These are phyloP conservation scores for Magnaporthales sp. DNA, from an alignment of 2,329 filamentous ascomycete species.

Conservation along the genomic window DNA sequence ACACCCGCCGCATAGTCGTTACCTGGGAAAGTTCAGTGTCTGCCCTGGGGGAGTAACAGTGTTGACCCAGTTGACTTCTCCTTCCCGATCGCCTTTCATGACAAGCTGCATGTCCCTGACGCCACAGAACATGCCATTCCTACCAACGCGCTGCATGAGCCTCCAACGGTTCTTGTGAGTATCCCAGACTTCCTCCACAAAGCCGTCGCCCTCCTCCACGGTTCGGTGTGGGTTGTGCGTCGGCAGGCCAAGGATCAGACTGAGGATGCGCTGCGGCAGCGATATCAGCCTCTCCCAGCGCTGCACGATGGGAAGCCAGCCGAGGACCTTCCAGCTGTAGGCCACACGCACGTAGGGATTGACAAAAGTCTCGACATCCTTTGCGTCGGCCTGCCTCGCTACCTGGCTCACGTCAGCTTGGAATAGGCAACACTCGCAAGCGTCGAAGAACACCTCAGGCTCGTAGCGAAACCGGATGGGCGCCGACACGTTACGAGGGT, in stretches of 20 bases:
- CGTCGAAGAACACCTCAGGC: slow-evolving; percentile 51
- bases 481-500: slow-evolving; percentile 19
- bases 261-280: slow-evolving; percentile 49
- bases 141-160: slow-evolving; percentile 32
- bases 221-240: slow-evolving; percentile 50
- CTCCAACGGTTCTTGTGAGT: slow-evolving; percentile 24
- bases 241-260: slow-evolving; percentile 46
- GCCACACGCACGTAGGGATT: slow-evolving; percentile 69
- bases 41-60: slow-evolving; percentile 24
- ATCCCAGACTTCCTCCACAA: slow-evolving; percentile 42
- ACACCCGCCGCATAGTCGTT: background rate
- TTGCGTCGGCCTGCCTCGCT: slow-evolving; percentile 20
- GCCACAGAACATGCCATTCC: slow-evolving; percentile 47
- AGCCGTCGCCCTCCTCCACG: slow-evolving; percentile 47
- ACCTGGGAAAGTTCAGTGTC: slow-evolving; percentile 19
- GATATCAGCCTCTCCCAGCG: slow-evolving; percentile 59
- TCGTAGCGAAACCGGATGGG: slow-evolving; percentile 50
- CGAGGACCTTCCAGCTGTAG: slow-evolving; percentile 49
- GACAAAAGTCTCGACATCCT: slow-evolving; percentile 37
- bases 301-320: slow-evolving; percentile 49
- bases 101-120: slow-evolving; percentile 38
- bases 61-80: slow-evolving; percentile 25
- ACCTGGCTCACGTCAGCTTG: slow-evolving; percentile 35
- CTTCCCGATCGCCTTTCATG: slow-evolving; percentile 16
- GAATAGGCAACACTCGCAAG: slow-evolving; percentile 56